Percentiles rank a stretch among this genome's conserved stretches.
Conservation (phyloP, 2,329 filamentous ascomycete species). For the Aspergillus intermedius region DNA sequence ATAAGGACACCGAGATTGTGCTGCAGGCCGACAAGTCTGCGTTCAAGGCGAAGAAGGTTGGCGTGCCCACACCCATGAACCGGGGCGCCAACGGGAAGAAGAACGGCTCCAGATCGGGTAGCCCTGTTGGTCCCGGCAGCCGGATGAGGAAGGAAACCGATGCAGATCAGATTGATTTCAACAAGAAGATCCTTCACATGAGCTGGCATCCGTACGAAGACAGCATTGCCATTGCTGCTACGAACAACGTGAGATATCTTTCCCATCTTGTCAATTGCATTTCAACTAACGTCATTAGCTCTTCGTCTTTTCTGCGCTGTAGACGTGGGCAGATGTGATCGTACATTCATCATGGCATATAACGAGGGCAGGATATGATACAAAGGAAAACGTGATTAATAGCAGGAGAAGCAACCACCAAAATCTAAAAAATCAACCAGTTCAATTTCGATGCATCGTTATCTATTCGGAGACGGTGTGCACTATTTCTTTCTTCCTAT, state of each 20-base stretch:
- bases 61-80: constrained; percentile 95
- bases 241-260: constrained; percentile 80
- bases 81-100: constrained; percentile 68
- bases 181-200: constrained; percentile 99
- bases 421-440: constrained; percentile 16
- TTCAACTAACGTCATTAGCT: constrained; percentile 43
- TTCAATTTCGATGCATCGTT: constrained; percentile 12
- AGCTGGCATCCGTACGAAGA: constrained; percentile 99
- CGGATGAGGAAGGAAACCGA: constrained; percentile 99
- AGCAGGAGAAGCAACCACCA: constrained; percentile 16
- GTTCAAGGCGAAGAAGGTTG: constrained; percentile 99
- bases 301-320: constrained; percentile 73
- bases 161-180: constrained; percentile 98
- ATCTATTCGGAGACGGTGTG: constrained; percentile 14
- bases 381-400: constrained; percentile 13
- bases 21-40: constrained; percentile 97
- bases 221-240: constrained; percentile 98
- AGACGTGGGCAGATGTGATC: constrained; percentile 1
- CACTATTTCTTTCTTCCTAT: constrained; percentile 7
- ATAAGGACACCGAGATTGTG: constrained; percentile 95
- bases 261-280: background rate
- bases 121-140: constrained; percentile 79
- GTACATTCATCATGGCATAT: background rate
- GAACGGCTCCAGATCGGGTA: constrained; percentile 77
- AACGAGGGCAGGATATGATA: background rate